Evolutionary conservation across 768 basidiomycete genomes (phyloP).

Genomic region (Pulveroboletus sp.): DNA sequence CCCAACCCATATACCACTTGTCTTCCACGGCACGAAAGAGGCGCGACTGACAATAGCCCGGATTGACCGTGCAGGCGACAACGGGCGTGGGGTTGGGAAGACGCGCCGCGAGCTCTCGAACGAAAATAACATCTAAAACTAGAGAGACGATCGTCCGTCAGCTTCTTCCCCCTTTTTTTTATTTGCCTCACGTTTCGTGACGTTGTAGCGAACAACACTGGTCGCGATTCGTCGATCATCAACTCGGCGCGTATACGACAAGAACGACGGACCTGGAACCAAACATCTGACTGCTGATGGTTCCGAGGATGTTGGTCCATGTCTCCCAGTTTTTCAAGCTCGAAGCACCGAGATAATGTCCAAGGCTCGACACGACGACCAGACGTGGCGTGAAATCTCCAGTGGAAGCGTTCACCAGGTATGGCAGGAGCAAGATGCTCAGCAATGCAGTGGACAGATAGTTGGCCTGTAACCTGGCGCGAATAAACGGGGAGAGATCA

Average conservation of each 20-base stretch:
- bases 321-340: slow-evolving; percentile 3
- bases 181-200: slow-evolving; percentile 21
- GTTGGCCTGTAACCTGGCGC: slow-evolving; percentile 31
- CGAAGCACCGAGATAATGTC: slow-evolving; percentile 16
- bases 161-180: neutral
- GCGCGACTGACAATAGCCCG: slow-evolving; percentile 30
- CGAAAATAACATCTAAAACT: slow-evolving; percentile 30
- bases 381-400: slow-evolving; percentile 15
- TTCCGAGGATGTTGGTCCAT: slow-evolving; percentile 19
- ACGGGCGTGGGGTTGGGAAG: slow-evolving; percentile 21
- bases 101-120: slow-evolving; percentile 26
- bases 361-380: slow-evolving; percentile 27
- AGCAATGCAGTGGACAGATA: slow-evolving; percentile 29
- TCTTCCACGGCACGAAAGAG: slow-evolving; percentile 20
- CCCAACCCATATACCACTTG: slow-evolving; percentile 3
- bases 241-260: neutral
- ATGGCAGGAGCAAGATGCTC: slow-evolving; percentile 30
- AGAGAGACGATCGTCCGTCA: neutral
- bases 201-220: slow-evolving; percentile 14
- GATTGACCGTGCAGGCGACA: slow-evolving; percentile 24
- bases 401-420: slow-evolving; percentile 19
- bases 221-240: neutral
- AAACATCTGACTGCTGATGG: slow-evolving; percentile 18
- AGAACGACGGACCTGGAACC: slow-evolving; percentile 13
- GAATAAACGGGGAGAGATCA: neutral